phyloP scores from a whole-genome alignment of 164 flowering plant genomes.

The Liquidambar formosana region DNA sequence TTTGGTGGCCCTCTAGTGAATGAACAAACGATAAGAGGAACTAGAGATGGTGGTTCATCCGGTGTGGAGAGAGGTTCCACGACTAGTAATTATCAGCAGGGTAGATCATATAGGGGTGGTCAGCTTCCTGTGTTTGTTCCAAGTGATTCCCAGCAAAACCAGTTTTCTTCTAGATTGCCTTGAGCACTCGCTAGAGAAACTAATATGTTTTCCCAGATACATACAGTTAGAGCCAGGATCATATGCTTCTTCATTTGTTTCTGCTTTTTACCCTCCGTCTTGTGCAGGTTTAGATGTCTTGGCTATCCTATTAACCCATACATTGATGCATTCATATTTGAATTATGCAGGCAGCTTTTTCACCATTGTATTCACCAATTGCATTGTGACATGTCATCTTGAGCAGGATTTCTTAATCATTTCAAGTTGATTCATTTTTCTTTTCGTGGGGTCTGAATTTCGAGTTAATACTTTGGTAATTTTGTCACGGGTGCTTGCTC shows the following conservation, averaged over 20 bases:
- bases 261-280: background rate
- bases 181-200: constrained; percentile 16
- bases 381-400: too few species aligned
- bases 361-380: background rate
- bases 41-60: constrained; percentile 25
- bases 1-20: constrained; percentile 82
- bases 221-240: constrained; percentile 9
- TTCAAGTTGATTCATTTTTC: too few species aligned
- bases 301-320: too few species aligned
- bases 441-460: too few species aligned
- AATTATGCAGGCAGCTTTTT: background rate
- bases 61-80: constrained; percentile 39
- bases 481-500: too few species aligned
- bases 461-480: too few species aligned
- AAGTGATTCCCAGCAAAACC: constrained; percentile 47
- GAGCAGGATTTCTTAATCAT: too few species aligned
- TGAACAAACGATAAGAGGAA: constrained; percentile 39
- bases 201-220: constrained; percentile 9
- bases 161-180: constrained; percentile 43
- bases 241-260: background rate
- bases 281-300: constrained; percentile 4
- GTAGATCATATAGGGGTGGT: constrained; percentile 66
- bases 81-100: constrained; percentile 42
- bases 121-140: constrained; percentile 95
- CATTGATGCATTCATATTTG: background rate